A percentile compares a stretch with the other conserved stretches of the same genome.
Conservation (phyloP, 495 filamentous ascomycete species). For the Xylaria nigripes region DNA sequence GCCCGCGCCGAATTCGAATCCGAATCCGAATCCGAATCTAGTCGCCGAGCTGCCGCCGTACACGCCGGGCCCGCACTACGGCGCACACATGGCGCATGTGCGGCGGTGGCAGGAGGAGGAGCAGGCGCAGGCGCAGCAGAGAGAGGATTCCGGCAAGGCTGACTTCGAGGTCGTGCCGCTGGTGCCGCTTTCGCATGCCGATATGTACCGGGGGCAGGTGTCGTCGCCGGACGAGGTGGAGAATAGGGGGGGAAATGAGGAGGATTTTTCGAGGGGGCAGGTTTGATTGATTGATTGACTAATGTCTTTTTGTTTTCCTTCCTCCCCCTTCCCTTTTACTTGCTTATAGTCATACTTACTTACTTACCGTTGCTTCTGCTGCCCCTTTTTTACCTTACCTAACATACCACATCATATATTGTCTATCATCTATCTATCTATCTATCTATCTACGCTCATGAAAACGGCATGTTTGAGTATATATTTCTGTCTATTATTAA, state of each 20-base stretch:
- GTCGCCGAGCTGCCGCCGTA: slow-evolving; percentile 2
- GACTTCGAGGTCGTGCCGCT: neutral
- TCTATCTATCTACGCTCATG: no score
- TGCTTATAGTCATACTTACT: no score
- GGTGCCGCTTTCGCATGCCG: neutral
- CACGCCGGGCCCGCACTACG: slow-evolving; percentile 3
- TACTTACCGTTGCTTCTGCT: no score
- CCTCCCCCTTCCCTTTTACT: neutral
- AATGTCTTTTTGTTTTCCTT: no score
- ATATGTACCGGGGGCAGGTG: slow-evolving; percentile 9
- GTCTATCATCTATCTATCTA: no score
- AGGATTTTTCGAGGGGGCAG: neutral
- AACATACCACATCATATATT: no score
- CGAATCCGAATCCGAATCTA: no score
- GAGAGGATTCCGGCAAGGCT: neutral
- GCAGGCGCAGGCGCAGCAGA: neutral
- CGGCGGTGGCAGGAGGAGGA: neutral
- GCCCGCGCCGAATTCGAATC: neutral
- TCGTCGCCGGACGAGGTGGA: neutral
- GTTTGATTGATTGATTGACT: no score
- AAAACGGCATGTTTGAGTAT: no score
- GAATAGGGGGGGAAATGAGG: neutral
- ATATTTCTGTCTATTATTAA: no score
- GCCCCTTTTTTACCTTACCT: no score
- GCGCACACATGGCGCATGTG: neutral